Percentiles rank a stretch among this genome's conserved stretches.
Conservation (phyloP, 1,284 basidiomycete species). For the Volvariella surrecta region DNA sequence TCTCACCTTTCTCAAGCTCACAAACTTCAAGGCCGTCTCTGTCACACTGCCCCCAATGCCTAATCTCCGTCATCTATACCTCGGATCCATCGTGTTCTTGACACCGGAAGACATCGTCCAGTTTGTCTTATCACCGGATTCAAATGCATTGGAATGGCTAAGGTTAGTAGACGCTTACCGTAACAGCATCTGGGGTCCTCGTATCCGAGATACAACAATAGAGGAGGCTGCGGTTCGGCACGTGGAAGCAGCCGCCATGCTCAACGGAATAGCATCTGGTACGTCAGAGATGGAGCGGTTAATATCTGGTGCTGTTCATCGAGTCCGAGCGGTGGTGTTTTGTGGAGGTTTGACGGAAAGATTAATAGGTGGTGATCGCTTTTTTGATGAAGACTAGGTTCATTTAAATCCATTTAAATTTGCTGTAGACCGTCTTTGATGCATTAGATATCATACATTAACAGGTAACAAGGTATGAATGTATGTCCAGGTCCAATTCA, state of each 20-base stretch:
- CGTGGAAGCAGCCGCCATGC: background rate
- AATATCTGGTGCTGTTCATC: slow-evolving; percentile 18
- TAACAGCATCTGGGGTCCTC: slow-evolving; percentile 48
- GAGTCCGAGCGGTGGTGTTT: slow-evolving; percentile 29
- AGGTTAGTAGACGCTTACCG: slow-evolving; percentile 44
- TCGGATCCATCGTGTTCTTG: slow-evolving; percentile 42
- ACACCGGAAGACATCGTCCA: slow-evolving; percentile 28
- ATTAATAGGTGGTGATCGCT: slow-evolving; percentile 46
- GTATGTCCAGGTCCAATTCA: no score
- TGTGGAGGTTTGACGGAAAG: slow-evolving; percentile 46
- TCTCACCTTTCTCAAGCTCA: slow-evolving; percentile 35
- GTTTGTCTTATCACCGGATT: slow-evolving; percentile 21
- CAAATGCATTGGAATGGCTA: slow-evolving; percentile 23
- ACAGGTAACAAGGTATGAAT: no score
- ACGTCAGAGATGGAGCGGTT: slow-evolving; percentile 11
- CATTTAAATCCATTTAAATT: no score
- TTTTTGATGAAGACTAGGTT: slow-evolving; percentile 9
- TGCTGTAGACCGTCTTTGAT: no score
- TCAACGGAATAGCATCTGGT: background rate
- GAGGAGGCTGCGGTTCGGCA: slow-evolving; percentile 12
- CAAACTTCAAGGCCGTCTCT: slow-evolving; percentile 26
- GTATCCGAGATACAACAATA: slow-evolving; percentile 21
- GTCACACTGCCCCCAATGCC: slow-evolving; percentile 25
- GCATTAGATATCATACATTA: no score
- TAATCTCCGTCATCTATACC: slow-evolving; percentile 30